Evolutionary conservation across 2,329 filamentous ascomycete genomes (phyloP), one percentile per base, ranked within the genome.

Genomic region (Coleophoma crateriformis): DNA sequence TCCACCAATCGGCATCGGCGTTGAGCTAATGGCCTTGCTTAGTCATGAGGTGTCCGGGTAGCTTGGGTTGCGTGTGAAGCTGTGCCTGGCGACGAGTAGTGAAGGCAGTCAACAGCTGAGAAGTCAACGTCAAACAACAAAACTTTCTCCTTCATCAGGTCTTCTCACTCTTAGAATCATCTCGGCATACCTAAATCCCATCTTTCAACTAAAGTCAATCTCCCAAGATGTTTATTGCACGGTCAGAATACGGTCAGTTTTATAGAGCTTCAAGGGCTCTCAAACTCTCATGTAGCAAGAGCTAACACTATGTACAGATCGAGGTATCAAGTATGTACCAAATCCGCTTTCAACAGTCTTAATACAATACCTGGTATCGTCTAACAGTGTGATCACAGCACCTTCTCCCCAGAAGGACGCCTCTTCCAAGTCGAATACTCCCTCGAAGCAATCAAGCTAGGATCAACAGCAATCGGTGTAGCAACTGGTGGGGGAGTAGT

Each of bases 371-470:
- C 6, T 27, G 27, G 27, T 27, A 19, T 27, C 27, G 63, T 51
- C 67, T 62, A 47, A 55, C 50, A 50, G 52, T 57, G 45, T 33
- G 37, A n/a, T 15, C 51, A 52, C 68, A 95, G 88, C 82, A 99
- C 94, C 81, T 99, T 99, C 83, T 99, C 94, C 64, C 94, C 94
- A 54, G 94, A 99, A 82, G 94, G 94, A 67, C 94, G 94, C 74
- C 88, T 99, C 71, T 99, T 99, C 82, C 94, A 99, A 78, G 94
- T 99, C 78, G 94, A 99, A 87, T 99, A 99, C 84, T 97, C 94
- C 53, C 87, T 99, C 71, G 94, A 99, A 79, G 94, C 94, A 73
- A 99, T 99, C 83, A 99, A 99, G 79, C 88, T 97, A 61, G 94
- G 94, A 61, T 95, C 89, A 64, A 99, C 94, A 61, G 94, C 94